Conservation (phyloP, 108 stramenopile genomes). For the Cyclotella atomus region DNA sequence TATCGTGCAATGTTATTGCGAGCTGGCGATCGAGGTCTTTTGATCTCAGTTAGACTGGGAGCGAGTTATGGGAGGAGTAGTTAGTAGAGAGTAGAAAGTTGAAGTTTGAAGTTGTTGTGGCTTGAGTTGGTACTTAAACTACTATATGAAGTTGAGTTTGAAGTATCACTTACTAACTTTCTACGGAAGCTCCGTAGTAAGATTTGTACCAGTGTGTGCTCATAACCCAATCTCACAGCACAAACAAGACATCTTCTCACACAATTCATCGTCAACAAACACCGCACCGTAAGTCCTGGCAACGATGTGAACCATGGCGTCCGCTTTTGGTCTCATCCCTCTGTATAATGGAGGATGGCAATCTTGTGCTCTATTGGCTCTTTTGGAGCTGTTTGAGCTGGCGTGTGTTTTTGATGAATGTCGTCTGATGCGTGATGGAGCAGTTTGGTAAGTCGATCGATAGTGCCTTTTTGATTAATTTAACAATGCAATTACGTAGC, state of each 20-base stretch:
- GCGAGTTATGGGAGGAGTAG: too few relatives aligned
- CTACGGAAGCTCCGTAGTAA: too few relatives aligned
- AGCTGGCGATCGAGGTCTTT: too few relatives aligned
- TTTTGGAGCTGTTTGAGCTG: not conserved
- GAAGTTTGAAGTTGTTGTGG: too few relatives aligned
- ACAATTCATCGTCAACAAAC: not conserved
- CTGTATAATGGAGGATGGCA: constrained; percentile 30
- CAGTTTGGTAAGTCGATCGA: not conserved
- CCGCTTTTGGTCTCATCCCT: constrained; percentile 25
- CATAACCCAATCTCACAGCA: too few relatives aligned
- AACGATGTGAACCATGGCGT: constrained; percentile 42
- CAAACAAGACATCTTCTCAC: not conserved
- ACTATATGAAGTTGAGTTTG: too few relatives aligned
- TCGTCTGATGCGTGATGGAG: not conserved
- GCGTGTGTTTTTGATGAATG: not conserved
- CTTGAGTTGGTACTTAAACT: too few relatives aligned
- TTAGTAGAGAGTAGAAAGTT: too few relatives aligned
- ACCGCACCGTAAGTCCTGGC: constrained; percentile 47
- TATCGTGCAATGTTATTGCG: too few relatives aligned
- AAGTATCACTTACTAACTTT: too few relatives aligned
- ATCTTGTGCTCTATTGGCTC: not conserved
- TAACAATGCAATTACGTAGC: not conserved
- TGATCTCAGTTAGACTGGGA: too few relatives aligned
- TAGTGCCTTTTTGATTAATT: not conserved
- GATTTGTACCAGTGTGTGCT: too few relatives aligned